Base-by-base conservation (phyloP, 306 rosid genomes). In the Canavalia ensiformis region DNA sequence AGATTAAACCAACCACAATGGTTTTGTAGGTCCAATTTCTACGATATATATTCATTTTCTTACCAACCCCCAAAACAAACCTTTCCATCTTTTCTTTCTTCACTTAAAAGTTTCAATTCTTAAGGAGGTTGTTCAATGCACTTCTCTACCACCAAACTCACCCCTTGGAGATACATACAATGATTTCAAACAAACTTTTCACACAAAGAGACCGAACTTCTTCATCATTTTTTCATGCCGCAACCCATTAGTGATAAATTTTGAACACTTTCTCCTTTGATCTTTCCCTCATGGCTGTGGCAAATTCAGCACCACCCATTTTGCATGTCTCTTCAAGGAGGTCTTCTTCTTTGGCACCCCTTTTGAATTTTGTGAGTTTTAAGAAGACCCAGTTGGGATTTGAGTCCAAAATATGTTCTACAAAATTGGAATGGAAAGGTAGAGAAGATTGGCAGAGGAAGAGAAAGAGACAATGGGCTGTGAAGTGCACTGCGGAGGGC, bases 401-500 rank as follows among this genome's bases (percentile, higher is more conserved):
- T 70, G 82, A 72, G 47, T 45, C 87, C 25, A 76, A 74, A 74
- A 39, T 68, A 18, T 18, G 25, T 76, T 62, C 70, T 55, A 7
- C 34, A 18, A 78, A 71, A 9, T 37, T 68, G 83, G 89, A 68
- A 72, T 52, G 62, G 33, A 2, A 8, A 62, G 12, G 77, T 9
- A 65, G 88, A 81, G 78, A 1, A 35, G 28, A 18, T 18, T 47
- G 45, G 68, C 75, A 52, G 84, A 64, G 80, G 28, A 44, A 55
- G 68, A 68, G 7, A 13, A 45, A 50, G 83, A 25, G 25, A 44
- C 8, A 74, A 69, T 69, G 75, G 76, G 49, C 42, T 74, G 91
- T 84, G 85, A 89, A 30, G 55, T 89, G 91, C 82, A 71, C 88
- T 44, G 97, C 88, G 62, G 98, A 94, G 82, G 92, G 92, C 5